phyloP scores from a whole-genome alignment of 768 basidiomycete species.

The Phylloporus sp. region DNA sequence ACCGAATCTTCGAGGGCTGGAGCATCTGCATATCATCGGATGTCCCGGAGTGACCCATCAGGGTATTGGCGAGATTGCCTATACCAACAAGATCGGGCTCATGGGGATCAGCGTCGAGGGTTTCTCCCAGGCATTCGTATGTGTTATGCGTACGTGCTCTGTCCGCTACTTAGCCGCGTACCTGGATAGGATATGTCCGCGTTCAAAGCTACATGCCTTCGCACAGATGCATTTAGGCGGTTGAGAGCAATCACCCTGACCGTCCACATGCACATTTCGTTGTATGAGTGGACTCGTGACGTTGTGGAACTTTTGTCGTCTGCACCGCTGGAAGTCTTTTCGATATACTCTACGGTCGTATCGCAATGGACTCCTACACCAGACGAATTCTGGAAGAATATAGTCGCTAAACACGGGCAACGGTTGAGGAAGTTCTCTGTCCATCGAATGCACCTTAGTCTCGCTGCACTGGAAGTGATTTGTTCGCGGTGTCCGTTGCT shows the following conservation, averaged over 20 bases:
- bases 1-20: constrained; percentile 44
- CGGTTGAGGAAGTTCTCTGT: constrained; percentile 56
- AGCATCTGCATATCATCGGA: constrained; percentile 57
- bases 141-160: constrained; percentile 15
- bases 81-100: constrained; percentile 43
- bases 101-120: constrained; percentile 56
- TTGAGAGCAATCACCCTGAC: constrained; percentile 59
- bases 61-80: constrained; percentile 51
- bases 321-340: constrained; percentile 54
- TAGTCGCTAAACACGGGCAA: constrained; percentile 48
- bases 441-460: constrained; percentile 54
- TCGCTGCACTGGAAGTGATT: constrained; percentile 46
- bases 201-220: constrained; percentile 39
- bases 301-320: constrained; percentile 40
- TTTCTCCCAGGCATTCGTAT: constrained; percentile 56
- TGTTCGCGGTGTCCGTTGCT: constrained; percentile 50
- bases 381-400: constrained; percentile 45
- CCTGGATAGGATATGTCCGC: constrained; percentile 46
- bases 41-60: constrained; percentile 63
- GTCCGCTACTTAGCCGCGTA: constrained; percentile 1
- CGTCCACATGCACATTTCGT: constrained; percentile 33
- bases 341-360: constrained; percentile 51
- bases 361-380: constrained; percentile 37
- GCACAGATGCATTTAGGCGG: constrained; percentile 34
- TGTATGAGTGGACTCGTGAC: constrained; percentile 42